phyloP scores from a whole-genome alignment of 1,284 basidiomycete genomes.

The Puccinia horiana region DNA sequence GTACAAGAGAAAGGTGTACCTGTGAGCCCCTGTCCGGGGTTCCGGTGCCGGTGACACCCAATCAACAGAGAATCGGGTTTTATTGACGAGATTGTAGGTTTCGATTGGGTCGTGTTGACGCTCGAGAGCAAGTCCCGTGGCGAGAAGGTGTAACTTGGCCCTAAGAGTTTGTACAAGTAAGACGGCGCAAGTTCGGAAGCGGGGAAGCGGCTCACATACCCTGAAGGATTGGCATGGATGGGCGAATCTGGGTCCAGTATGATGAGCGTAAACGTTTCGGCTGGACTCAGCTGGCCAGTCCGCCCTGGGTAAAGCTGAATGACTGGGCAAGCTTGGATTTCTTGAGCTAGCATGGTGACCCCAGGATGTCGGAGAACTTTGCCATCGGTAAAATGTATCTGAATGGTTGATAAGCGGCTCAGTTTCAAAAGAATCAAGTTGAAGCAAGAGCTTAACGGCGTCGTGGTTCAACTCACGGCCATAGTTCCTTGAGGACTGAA shows the following conservation, averaged over 20 bases:
- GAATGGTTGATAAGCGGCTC: not conserved
- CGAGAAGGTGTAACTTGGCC: constrained; percentile 19
- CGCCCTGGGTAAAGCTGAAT: not conserved
- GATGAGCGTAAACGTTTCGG: constrained; percentile 3
- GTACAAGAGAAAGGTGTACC: constrained; percentile 16
- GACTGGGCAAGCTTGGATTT: not conserved
- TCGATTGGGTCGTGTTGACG: not conserved
- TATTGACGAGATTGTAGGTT: constrained; percentile 12
- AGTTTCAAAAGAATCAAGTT: not conserved
- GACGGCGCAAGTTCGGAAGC: not conserved
- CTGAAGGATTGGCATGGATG: constrained; percentile 21
- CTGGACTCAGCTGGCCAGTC: not conserved
- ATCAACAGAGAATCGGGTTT: not conserved
- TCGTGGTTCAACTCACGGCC: not conserved
- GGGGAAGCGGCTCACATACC: not conserved
- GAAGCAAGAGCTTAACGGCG: not conserved
- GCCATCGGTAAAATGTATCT: constrained; percentile 6
- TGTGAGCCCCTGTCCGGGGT: not conserved
- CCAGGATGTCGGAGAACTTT: constrained; percentile 9
- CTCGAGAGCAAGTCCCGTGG: constrained; percentile 5
- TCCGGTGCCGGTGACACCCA: not conserved
- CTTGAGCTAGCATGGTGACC: not conserved
- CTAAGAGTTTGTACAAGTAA: not conserved
- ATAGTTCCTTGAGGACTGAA: constrained; percentile 19
- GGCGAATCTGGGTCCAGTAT: constrained; percentile 30